Percentiles rank a stretch among this genome's conserved stretches.
These are phyloP conservation scores for Daldinia vernicosa DNA, from an alignment of 495 filamentous ascomycete species.

Conservation along the genomic window DNA sequence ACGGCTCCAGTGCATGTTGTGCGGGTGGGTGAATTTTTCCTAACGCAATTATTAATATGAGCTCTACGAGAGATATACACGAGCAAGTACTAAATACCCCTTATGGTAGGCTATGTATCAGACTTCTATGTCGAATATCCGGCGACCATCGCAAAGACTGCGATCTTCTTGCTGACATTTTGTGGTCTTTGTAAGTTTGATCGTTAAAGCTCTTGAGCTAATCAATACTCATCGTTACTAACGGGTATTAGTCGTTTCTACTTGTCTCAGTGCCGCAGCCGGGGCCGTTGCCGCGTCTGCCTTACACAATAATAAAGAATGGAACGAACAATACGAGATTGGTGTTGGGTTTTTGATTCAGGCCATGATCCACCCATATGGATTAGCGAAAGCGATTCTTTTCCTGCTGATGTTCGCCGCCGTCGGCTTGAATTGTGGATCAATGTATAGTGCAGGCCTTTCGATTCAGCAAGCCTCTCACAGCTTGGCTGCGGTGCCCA, in stretches of 20 bases:
- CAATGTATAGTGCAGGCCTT: conserved; percentile 57
- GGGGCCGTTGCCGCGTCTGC: conserved; percentile 64
- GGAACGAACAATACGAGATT: conserved; percentile 58
- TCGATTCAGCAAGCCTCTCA: conserved; percentile 55
- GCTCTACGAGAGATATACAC: too few relatives aligned
- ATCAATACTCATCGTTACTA: conserved; percentile 33
- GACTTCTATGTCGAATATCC: conserved; percentile 73
- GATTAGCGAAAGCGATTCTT: conserved; percentile 68
- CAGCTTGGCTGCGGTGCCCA: conserved; percentile 52
- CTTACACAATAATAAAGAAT: conserved; percentile 58
- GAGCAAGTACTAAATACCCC: too few relatives aligned
- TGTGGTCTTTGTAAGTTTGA: conserved; percentile 54
- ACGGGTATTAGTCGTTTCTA: conserved; percentile 54
- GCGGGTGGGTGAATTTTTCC: conserved; percentile 28
- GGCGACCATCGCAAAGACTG: conserved; percentile 57
- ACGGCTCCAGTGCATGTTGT: conserved; percentile 68
- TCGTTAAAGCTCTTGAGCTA: conserved; percentile 42
- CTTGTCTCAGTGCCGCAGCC: conserved; percentile 63
- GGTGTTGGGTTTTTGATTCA: conserved; percentile 69
- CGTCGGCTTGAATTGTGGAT: conserved; percentile 55
- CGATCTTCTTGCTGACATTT: conserved; percentile 61
- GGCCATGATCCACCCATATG: conserved; percentile 61
- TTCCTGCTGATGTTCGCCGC: conserved; percentile 63
- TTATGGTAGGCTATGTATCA: conserved; percentile 58
- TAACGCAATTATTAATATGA: too few relatives aligned